Evolutionary conservation across 768 basidiomycete genomes (phyloP).

Genomic region (Trametes meyenii): DNA sequence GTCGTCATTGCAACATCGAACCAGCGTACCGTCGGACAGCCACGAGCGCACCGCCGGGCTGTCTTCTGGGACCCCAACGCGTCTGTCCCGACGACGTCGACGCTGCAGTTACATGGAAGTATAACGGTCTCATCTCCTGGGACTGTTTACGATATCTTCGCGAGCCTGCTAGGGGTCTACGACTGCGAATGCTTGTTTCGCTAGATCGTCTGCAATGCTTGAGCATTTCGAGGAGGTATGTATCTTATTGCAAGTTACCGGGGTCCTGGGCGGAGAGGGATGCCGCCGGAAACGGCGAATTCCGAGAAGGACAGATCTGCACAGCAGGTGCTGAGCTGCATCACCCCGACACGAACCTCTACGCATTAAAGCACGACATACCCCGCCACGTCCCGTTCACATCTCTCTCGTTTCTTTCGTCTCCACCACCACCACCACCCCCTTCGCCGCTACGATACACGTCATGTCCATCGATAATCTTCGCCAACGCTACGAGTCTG

Average conservation of each 20-base stretch:
- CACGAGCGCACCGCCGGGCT: slow-evolving; percentile 5
- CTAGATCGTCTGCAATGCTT: too few relatives aligned
- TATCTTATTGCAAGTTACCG: too few relatives aligned
- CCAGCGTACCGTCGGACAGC: not conserved
- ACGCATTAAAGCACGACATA: not conserved
- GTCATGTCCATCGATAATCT: slow-evolving; percentile 62
- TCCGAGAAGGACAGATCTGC: slow-evolving; percentile 16
- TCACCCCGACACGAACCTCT: not conserved
- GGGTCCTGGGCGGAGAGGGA: not conserved
- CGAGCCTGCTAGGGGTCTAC: too few relatives aligned
- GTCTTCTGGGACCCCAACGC: not conserved
- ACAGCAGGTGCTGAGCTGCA: not conserved
- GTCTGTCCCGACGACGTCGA: not conserved
- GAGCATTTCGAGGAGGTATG: too few relatives aligned
- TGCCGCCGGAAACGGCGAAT: slow-evolving; percentile 19
- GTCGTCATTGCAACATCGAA: not conserved
- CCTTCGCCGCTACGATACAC: slow-evolving; percentile 20
- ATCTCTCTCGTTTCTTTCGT: slow-evolving; percentile 2
- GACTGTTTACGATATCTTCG: too few relatives aligned
- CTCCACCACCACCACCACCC: slow-evolving; percentile 1
- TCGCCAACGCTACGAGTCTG: slow-evolving; percentile 68
- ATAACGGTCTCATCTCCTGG: too few relatives aligned
- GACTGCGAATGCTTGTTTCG: too few relatives aligned
- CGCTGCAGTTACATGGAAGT: too few relatives aligned
- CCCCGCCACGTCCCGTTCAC: not conserved